These are phyloP conservation scores for Sherardia arvensis DNA, from an alignment of 257 asterid species.

Conservation along the genomic window DNA sequence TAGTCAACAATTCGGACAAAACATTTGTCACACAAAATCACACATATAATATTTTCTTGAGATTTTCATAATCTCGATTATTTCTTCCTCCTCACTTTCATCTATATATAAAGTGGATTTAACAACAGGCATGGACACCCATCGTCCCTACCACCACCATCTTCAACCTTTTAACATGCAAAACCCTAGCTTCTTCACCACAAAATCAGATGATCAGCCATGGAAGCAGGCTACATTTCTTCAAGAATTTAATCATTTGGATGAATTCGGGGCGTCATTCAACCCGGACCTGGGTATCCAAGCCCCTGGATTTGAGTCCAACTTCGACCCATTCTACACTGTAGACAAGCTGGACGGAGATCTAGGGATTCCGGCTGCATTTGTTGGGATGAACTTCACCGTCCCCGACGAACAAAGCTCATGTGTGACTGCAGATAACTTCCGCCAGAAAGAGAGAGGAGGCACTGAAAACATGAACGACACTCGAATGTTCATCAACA, in stretches of 20 bases:
- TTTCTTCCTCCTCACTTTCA: neutral
- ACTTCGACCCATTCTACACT: constrained; percentile 43
- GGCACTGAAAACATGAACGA: constrained; percentile 1
- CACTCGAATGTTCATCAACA: constrained; percentile 4
- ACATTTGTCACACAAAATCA: neutral
- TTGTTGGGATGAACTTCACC: constrained; percentile 12
- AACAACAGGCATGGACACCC: constrained; percentile 3
- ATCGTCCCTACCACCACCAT: neutral
- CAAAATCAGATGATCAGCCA: constrained; percentile 34
- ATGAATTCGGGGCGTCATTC: constrained; percentile 19
- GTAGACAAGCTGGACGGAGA: no score
- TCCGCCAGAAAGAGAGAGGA: constrained; percentile 9
- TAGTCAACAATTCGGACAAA: neutral
- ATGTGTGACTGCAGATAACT: constrained; percentile 37
- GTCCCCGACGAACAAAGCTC: constrained; percentile 48
- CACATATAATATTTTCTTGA: neutral
- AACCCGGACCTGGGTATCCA: constrained; percentile 25
- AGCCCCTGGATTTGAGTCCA: constrained; percentile 32
- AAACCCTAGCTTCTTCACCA: constrained; percentile 28
- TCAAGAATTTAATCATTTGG: constrained; percentile 40
- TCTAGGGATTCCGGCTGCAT: no score
- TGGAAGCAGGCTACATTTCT: constrained; percentile 17
- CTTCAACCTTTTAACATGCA: constrained; percentile 8
- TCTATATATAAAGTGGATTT: constrained; percentile 24
- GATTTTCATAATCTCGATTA: constrained; percentile 2